Evolutionary conservation across 192 early-diverging fungal genomes (phyloP), one percentile per base, ranked within the genome.

Genomic region (Coemansia sp.): DNA sequence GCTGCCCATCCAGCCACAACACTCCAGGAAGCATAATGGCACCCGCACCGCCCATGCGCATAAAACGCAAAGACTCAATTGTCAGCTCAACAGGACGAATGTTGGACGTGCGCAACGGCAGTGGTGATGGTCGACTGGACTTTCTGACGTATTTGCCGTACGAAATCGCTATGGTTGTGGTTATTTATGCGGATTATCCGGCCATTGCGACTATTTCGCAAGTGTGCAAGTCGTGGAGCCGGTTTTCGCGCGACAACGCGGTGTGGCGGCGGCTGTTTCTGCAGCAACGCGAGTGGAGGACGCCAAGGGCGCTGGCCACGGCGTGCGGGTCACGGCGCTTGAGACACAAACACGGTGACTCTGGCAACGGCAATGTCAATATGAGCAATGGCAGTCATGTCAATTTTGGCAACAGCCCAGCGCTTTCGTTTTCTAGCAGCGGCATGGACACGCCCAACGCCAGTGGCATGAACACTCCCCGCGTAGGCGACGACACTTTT

Each of bases 101-200:
- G 31, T 14, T 15, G 5, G 73, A 64, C 10, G 37, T 25, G 26
- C 24, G 59, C 12, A 44, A 49, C 8, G 25, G 44, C 3, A 31
- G 56, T 1, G 11, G 46, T 8, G 59, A 71, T 12, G 72, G 68
- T 10, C 50, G 37, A 10, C 42, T 80, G 80, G 88, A 90, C 64
- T 84, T 88, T 61, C 74, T 90, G 1, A 73, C 76, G 25, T 74
- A 62, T 18, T 83, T 95, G 1, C 93, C 93, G 1, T 81, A 81
- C 52, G 93, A 95, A 66, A 79, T 95, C 15, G 88, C 86, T 3
- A 66, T 85, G 26, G 81, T 85, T 20, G 86, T 93, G 26, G 79
- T 92, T 2, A 73, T 82, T 10, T 85, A 84, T 71, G 67, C 85
- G 10, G 85, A 89, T 60, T 80, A 83, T 46, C 72, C 82, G n/a